Base-by-base conservation (phyloP, 2,329 filamentous ascomycete genomes). In the Colletotrichum sp. region DNA sequence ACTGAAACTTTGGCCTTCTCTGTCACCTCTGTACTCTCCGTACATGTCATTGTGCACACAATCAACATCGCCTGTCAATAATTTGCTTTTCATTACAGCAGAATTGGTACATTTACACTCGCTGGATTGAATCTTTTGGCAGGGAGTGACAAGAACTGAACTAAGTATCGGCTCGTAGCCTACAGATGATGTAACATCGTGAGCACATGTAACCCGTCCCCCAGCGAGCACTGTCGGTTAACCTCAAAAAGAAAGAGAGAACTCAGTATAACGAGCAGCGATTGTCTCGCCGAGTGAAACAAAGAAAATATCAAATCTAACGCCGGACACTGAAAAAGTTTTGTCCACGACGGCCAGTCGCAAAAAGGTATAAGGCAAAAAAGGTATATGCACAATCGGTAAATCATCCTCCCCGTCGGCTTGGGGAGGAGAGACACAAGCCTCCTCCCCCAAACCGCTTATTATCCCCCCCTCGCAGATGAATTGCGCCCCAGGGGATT, bases 331-430 rank as follows among this genome's bases (percentile, higher is more conserved):
- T 10, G 59, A n/a, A 26, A 24, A 21, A 39, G 24, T 68, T 64
- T 75, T 52, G 66, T 60, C 60, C 55, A 75, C 67, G 66, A 75
- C 30, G 59, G 49, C 65, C 60, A 62, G 65, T 64, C 57, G 71
- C 65, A 71, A 75, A 76, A 75, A 75, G 75, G 75, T 76, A 75
- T 76, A 75, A 75, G 66, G 66, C 62, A 71, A 70, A 70, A 57
- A 73, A 72, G 55, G 55, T 65, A 63, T 69, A 76, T 76, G 36
- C 60, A 71, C 34, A 69, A 39, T 76, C 66, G 75, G 71, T 76
- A 73, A 68, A 76, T 76, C 73, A 34, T 76, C 73, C 70, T 73
- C 70, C 73, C 69, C 73, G n/a, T 73, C 21, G 70, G 64, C 63
- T n/a, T 21, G n/a, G 39, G 57, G 28, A 34, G 57, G 39, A 28